Percentiles rank a stretch among this genome's conserved stretches.
These are phyloP conservation scores for Ustilago esculenta DNA, from an alignment of 1,284 basidiomycete genomes.

Conservation along the genomic window DNA sequence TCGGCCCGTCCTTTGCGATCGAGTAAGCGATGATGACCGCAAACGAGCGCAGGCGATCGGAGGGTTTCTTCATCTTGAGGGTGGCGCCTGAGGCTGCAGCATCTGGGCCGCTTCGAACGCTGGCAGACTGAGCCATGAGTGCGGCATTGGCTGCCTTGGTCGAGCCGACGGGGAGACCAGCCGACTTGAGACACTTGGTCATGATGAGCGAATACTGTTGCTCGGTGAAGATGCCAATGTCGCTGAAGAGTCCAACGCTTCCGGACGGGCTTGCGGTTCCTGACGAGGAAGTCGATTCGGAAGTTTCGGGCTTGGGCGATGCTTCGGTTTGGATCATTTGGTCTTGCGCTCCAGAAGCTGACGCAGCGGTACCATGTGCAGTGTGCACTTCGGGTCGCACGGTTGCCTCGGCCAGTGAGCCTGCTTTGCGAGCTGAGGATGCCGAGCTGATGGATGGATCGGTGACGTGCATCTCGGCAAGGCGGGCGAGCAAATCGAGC, in stretches of 20 bases:
- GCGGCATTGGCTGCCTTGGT: conserved; percentile 53
- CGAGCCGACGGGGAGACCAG: conserved; percentile 75
- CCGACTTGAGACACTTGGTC: conserved; percentile 84
- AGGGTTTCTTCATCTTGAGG: conserved; percentile 79
- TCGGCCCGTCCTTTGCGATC: conserved; percentile 83
- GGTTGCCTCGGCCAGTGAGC: conserved; percentile 16
- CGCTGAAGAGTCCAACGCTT: conserved; percentile 71
- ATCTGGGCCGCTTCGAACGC: conserved; percentile 68
- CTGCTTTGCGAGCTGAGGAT: conserved; percentile 23
- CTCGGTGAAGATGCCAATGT: conserved; percentile 87
- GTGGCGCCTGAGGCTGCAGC: conserved; percentile 74
- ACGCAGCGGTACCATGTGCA: background rate
- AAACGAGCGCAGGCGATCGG: conserved; percentile 78
- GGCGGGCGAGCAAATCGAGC: conserved; percentile 80
- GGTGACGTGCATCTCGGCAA: conserved; percentile 79
- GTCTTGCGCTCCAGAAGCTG: background rate
- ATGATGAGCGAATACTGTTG: conserved; percentile 86
- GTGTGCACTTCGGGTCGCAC: conserved; percentile 14
- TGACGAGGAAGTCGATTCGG: conserved; percentile 10
- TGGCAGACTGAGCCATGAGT: conserved; percentile 60
- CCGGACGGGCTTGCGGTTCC: conserved; percentile 20
- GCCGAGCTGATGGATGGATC: conserved; percentile 64
- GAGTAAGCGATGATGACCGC: conserved; percentile 91
- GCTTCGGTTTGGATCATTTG: conserved; percentile 15
- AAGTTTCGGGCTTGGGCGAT: background rate